These are phyloP conservation scores for Whalleya microplaca DNA, from an alignment of 2,329 filamentous ascomycete species.

Conservation along the genomic window DNA sequence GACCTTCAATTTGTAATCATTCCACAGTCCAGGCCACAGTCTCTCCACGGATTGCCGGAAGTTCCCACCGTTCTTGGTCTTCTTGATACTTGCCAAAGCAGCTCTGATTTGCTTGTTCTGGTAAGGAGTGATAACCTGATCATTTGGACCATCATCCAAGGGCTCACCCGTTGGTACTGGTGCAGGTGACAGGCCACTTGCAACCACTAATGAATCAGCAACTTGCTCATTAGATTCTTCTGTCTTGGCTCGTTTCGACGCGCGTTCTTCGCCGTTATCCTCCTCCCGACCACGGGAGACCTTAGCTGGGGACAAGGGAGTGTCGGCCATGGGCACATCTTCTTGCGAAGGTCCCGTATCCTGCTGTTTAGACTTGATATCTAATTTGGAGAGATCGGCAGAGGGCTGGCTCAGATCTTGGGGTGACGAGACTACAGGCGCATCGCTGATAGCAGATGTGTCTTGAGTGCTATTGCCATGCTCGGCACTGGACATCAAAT, in stretches of 20 bases:
- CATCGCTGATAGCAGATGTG: conserved; percentile 28
- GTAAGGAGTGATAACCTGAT: conserved; percentile 49
- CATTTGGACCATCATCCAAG: conserved; percentile 42
- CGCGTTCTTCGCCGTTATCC: conserved; percentile 67
- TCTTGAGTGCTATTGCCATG: conserved; percentile 28
- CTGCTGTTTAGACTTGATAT: conserved; percentile 35
- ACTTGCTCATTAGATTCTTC: conserved; percentile 49
- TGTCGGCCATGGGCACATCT: conserved; percentile 32
- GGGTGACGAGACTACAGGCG: conserved; percentile 33
- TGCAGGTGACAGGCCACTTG: conserved; percentile 20
- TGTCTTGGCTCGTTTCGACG: conserved; percentile 80
- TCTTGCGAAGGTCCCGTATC: conserved; percentile 25
- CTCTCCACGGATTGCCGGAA: conserved; percentile 80
- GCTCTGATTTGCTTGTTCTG: conserved; percentile 49
- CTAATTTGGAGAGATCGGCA: conserved; percentile 36
- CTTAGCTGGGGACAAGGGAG: conserved; percentile 49
- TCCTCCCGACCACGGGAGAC: conserved; percentile 77
- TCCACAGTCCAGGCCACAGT: conserved; percentile 75
- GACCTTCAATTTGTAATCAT: conserved; percentile 70
- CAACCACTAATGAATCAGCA: conserved; percentile 33
- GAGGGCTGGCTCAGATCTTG: conserved; percentile 38
- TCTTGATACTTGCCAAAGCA: conserved; percentile 76
- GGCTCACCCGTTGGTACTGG: conserved; percentile 35
- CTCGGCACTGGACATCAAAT: conserved; percentile 26
- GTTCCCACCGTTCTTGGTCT: conserved; percentile 76